Percentiles rank a stretch among this genome's conserved stretches.
phyloP scores from a whole-genome alignment of 2,329 filamentous ascomycete species.

The Ophiocordyceps polyrhachis-furcata region DNA sequence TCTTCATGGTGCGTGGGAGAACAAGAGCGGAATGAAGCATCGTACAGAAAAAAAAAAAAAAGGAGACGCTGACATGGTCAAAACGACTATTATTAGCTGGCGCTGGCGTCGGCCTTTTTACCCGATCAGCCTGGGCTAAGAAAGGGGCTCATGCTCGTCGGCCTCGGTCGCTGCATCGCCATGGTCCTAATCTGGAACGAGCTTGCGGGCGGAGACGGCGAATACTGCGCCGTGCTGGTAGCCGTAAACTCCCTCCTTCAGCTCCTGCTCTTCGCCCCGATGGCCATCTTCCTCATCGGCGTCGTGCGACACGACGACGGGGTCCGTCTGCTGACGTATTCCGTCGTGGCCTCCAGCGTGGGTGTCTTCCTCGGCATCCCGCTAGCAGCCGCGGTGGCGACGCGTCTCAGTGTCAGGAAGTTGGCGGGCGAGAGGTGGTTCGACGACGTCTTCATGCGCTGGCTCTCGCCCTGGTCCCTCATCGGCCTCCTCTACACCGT shows the following conservation, averaged over 20 bases:
- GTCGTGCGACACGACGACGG: conserved; percentile 34
- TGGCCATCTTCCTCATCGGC: conserved; percentile 50
- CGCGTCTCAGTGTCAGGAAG: conserved; percentile 41
- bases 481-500: conserved; percentile 79
- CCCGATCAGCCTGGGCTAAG: conserved; percentile 38
- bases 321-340: conserved; percentile 13
- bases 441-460: conserved; percentile 48
- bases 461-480: conserved; percentile 54
- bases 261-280: conserved; percentile 52
- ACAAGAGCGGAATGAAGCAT: too few species aligned
- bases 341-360: conserved; percentile 59
- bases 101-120: conserved; percentile 48
- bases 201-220: conserved; percentile 51
- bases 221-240: conserved; percentile 71
- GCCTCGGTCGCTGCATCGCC: conserved; percentile 69
- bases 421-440: conserved; percentile 42
- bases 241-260: conserved; percentile 59
- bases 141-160: conserved; percentile 62
- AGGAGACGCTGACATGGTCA: too few species aligned
- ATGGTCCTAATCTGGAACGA: conserved; percentile 68
- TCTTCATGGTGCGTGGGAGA: conserved; percentile 48
- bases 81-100: conserved; percentile 26
- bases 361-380: conserved; percentile 76
- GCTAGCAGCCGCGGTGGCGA: conserved; percentile 60
- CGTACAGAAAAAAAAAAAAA: too few species aligned